Evolutionary conservation across 2,329 filamentous ascomycete species (phyloP).

Genomic region (Biscogniauxia mediterranea): DNA sequence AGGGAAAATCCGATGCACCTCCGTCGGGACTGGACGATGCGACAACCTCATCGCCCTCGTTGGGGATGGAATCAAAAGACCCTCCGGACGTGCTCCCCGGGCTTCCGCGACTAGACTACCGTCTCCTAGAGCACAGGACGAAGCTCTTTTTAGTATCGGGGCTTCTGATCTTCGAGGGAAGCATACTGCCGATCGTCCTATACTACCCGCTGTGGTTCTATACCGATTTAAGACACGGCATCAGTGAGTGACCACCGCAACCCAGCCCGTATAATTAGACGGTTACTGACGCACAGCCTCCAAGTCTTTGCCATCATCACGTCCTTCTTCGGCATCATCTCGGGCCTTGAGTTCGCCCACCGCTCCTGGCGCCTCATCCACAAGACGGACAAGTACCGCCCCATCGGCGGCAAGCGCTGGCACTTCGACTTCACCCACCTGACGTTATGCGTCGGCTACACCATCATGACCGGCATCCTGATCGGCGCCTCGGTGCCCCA

Average conservation of each 20-base stretch:
- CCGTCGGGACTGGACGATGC: slow-evolving; percentile 11
- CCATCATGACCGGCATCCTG: slow-evolving; percentile 48
- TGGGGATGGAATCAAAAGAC: slow-evolving; percentile 16
- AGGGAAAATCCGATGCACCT: slow-evolving; percentile 8
- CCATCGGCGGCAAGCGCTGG: slow-evolving; percentile 48
- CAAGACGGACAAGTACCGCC: slow-evolving; percentile 49
- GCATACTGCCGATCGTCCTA: slow-evolving; percentile 49
- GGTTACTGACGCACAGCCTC: too few species aligned
- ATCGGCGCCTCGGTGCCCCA: slow-evolving; percentile 51
- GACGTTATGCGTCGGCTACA: slow-evolving; percentile 46
- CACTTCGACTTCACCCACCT: slow-evolving; percentile 49
- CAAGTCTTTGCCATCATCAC: slow-evolving; percentile 52
- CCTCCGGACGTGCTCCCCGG: slow-evolving; percentile 22
- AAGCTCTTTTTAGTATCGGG: slow-evolving; percentile 46
- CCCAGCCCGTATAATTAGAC: too few species aligned
- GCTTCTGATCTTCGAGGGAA: slow-evolving; percentile 47
- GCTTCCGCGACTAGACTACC: slow-evolving; percentile 37
- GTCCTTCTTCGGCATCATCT: slow-evolving; percentile 54
- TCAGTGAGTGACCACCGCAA: slow-evolving; percentile 26
- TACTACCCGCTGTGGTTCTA: slow-evolving; percentile 49
- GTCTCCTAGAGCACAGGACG: slow-evolving; percentile 36
- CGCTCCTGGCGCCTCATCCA: slow-evolving; percentile 48
- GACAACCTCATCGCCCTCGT: slow-evolving; percentile 10
- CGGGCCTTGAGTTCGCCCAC: slow-evolving; percentile 51
- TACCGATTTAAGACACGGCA: slow-evolving; percentile 35